Evolutionary conservation across 768 basidiomycete species (phyloP), one percentile per base, ranked within the genome.

Genomic region (Megacollybia marginata): DNA sequence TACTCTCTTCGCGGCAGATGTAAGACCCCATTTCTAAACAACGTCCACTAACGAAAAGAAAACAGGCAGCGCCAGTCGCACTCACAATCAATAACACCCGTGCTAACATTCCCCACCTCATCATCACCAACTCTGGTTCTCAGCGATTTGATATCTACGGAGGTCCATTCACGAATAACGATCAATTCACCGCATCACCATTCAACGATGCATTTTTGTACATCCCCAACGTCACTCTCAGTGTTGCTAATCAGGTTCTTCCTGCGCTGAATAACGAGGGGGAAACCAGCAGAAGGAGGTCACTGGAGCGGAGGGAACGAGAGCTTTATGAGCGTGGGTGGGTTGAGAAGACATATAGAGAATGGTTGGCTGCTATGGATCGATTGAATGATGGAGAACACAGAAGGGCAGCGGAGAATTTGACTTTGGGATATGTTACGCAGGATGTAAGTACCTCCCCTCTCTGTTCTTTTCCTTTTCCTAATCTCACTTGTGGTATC

Each of bases 391-490:
- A 64, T 31, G 70, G 68, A 2, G 49, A 67, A 12, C 71, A 68
- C 48, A 66, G 64, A 38, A 64, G 73, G 15, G 75, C 69, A 1
- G 67, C 73, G n/a, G 53, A 60, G 16, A 76, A 82, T 52, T 62
- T 80, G 58, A 87, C 85, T 1, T 64, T 82, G 16, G 88, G 89
- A 53, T 90, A 90, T 58, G 86, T 90, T 19, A 90, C 88, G 5
- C 56, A 63, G 1, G 86, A 88, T 61, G 23, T 28, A 6, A 28
- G 23, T 28, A 3, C 23, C 23, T 28, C n/a, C n/a, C n/a, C n/a
- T n/a, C n/a, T n/a, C n/a, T n/a, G n/a, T n/a, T n/a, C n/a, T n/a
- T n/a, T n/a, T n/a, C n/a, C n/a, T 28, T 28, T 6, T 28, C 6
- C 23, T 28, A 3, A 28, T 28, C 23, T 3, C 6, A 28, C 23